phyloP scores from a whole-genome alignment of 129 eudicot species.

The Saussurea involucrata region DNA sequence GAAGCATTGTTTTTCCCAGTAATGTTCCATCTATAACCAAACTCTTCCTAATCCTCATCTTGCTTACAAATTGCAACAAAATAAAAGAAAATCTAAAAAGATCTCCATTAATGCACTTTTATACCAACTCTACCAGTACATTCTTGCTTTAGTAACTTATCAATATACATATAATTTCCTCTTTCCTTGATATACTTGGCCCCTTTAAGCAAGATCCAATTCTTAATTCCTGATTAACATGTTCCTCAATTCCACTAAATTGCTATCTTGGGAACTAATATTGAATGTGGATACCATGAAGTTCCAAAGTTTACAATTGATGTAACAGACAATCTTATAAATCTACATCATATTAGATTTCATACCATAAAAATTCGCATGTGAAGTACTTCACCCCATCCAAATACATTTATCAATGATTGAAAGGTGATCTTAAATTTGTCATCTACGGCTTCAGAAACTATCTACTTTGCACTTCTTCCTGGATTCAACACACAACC shows the following conservation, averaged over 20 bases:
- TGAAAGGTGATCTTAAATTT: neutral
- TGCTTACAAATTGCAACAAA: neutral
- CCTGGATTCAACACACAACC: constrained; percentile 6
- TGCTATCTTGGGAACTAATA: constrained; percentile 11
- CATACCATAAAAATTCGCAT: constrained; percentile 12
- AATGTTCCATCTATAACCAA: constrained; percentile 5
- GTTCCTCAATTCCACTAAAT: constrained; percentile 1
- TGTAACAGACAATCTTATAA: constrained; percentile 11
- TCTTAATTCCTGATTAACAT: constrained; percentile 11
- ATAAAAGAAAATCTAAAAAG: neutral
- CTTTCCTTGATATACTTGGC: constrained; percentile 4
- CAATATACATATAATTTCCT: constrained; percentile 10
- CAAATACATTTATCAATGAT: neutral
- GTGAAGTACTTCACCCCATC: constrained; percentile 1
- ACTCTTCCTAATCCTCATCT: constrained; percentile 10
- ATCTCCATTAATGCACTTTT: constrained; percentile 2
- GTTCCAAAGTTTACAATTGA: neutral
- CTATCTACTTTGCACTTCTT: constrained; percentile 14
- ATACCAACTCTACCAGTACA: neutral
- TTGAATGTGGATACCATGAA: constrained; percentile 2
- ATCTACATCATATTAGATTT: constrained; percentile 2
- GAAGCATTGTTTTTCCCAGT: neutral
- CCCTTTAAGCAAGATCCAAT: constrained; percentile 19
- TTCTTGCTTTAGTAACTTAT: neutral
- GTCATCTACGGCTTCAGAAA: neutral